Evolutionary conservation across 148 eudicot species (phyloP).

Genomic region (Rheum nobile): DNA sequence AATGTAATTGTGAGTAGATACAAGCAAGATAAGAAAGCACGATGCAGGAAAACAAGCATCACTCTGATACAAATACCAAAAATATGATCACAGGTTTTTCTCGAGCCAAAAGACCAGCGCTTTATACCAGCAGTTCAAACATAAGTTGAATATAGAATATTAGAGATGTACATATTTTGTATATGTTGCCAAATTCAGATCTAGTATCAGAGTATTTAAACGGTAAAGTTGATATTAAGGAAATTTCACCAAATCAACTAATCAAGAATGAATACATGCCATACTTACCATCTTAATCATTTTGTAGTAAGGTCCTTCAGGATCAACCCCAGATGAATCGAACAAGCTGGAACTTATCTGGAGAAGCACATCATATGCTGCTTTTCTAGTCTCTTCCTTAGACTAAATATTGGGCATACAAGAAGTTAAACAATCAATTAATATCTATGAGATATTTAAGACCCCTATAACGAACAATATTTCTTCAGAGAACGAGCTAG

Average conservation of each 20-base stretch:
- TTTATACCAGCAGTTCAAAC: not conserved
- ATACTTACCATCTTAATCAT: slow-evolving; percentile 66
- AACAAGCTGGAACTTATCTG: slow-evolving; percentile 47
- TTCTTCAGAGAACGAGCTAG: not conserved
- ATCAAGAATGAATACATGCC: not conserved
- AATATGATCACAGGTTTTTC: not conserved
- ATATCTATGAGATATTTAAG: not conserved
- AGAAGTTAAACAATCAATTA: not conserved
- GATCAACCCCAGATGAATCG: slow-evolving; percentile 25
- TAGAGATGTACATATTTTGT: too few relatives aligned
- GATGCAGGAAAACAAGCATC: not conserved
- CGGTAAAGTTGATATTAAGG: not conserved
- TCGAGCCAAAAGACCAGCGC: not conserved
- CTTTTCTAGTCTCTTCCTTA: slow-evolving; percentile 69
- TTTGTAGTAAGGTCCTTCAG: slow-evolving; percentile 40
- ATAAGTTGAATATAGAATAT: not conserved
- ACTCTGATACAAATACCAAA: not conserved
- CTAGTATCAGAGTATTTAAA: not conserved
- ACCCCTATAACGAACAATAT: not conserved
- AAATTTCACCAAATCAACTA: not conserved
- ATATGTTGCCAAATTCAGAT: not conserved
- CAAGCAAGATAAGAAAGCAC: too few relatives aligned
- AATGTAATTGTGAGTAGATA: not conserved
- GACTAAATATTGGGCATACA: slow-evolving; percentile 26
- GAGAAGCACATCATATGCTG: slow-evolving; percentile 71